Percentiles rank a stretch among this genome's conserved stretches.
phyloP scores from a whole-genome alignment of 2,329 filamentous ascomycete species.

The Pseudogymnoascus sp. region DNA sequence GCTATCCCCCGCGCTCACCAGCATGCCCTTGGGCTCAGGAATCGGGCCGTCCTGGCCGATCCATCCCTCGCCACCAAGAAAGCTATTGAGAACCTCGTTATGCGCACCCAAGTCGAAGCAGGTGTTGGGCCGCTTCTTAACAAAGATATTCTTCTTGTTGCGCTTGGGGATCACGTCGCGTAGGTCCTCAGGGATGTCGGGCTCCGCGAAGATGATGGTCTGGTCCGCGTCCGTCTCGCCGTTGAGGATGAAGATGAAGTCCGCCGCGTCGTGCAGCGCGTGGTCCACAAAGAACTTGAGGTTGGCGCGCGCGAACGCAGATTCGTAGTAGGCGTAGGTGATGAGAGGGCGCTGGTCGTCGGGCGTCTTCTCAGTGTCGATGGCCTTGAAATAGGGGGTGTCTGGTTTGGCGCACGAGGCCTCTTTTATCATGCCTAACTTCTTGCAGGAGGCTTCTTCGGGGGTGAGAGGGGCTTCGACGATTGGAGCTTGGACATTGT shows the following conservation, averaged over 20 bases:
- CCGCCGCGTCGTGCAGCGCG: conserved; percentile 6
- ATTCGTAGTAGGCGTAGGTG: conserved; percentile 14
- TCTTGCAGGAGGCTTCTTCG: neutral
- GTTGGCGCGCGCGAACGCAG: neutral
- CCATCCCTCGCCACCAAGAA: conserved; percentile 2
- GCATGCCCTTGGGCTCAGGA: neutral
- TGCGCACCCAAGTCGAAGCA: conserved; percentile 8
- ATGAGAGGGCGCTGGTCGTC: conserved; percentile 9
- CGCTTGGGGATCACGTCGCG: neutral
- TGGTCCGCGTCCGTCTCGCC: conserved; percentile 1
- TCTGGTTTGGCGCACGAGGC: neutral
- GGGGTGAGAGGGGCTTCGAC: neutral
- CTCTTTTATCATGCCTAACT: neutral
- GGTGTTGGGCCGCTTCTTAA: conserved; percentile 6
- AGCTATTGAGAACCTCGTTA: neutral
- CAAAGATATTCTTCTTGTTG: conserved; percentile 2
- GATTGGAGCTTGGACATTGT: neutral
- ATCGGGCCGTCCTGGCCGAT: neutral
- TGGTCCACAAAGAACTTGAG: conserved; percentile 10
- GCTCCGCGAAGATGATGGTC: neutral
- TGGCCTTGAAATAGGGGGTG: neutral
- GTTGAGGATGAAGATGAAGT: conserved; percentile 12
- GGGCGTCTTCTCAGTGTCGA: neutral
- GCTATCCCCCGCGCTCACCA: neutral
- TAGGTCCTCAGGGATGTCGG: neutral